A percentile compares a stretch with the other conserved stretches of the same genome.
These are phyloP conservation scores for Kodamaea fungicola DNA, from an alignment of 1,139 yeast genomes.

Conservation along the genomic window DNA sequence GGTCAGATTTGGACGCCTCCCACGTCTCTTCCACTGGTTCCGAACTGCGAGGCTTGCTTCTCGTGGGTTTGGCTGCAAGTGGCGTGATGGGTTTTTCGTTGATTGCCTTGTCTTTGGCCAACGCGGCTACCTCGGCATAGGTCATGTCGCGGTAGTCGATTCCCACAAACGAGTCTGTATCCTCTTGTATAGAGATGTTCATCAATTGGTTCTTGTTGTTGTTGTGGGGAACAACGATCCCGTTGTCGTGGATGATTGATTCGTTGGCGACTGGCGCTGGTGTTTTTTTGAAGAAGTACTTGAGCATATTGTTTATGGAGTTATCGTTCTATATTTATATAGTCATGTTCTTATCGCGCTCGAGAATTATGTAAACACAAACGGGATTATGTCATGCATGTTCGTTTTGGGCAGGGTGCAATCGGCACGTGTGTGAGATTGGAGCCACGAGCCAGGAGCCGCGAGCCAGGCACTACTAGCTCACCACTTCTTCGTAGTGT, in stretches of 20 bases:
- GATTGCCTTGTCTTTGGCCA: constrained; percentile 19
- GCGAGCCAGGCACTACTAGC: too few species aligned
- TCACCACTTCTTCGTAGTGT: too few species aligned
- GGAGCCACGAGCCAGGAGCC: too few species aligned
- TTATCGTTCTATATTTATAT: neutral
- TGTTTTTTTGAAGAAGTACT: constrained; percentile 11
- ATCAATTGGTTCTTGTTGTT: constrained; percentile 25
- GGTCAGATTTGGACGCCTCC: constrained; percentile 10
- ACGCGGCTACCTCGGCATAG: constrained; percentile 44
- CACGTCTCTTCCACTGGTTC: constrained; percentile 4
- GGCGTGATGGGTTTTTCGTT: neutral
- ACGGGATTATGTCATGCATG: too few species aligned
- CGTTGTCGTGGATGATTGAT: constrained; percentile 16
- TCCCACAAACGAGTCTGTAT: constrained; percentile 35
- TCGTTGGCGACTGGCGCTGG: neutral
- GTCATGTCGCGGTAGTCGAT: constrained; percentile 35
- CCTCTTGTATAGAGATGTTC: constrained; percentile 26
- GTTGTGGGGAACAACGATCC: constrained; percentile 27
- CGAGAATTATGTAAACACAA: too few species aligned
- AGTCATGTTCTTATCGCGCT: neutral
- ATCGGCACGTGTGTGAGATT: too few species aligned
- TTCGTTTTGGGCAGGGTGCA: too few species aligned
- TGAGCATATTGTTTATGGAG: constrained; percentile 16
- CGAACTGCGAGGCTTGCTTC: constrained; percentile 1
- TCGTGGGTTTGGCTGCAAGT: neutral